Evolutionary conservation across 1,284 basidiomycete species (phyloP).

Genomic region (Microbotryomycetes sp.): DNA sequence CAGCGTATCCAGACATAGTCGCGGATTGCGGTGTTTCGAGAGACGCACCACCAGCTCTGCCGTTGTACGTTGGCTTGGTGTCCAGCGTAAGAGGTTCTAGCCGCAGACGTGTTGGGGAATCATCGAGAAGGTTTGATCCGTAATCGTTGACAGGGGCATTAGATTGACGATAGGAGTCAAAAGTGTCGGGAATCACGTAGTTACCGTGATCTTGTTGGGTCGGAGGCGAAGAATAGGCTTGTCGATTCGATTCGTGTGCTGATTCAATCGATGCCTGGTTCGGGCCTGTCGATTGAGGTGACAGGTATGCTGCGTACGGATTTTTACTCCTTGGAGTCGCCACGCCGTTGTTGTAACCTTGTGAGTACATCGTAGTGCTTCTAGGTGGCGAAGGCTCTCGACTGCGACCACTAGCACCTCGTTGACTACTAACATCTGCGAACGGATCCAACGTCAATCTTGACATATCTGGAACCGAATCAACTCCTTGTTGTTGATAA

Average conservation of each 20-base stretch:
- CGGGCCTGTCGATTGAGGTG: not conserved
- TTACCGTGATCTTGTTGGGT: not conserved
- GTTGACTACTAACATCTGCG: not conserved
- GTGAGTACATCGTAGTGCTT: not conserved
- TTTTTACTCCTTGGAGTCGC: constrained; percentile 3
- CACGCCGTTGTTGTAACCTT: not conserved
- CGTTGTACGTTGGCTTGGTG: not conserved
- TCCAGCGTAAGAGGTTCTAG: not conserved
- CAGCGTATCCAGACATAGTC: not conserved
- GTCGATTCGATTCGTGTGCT: not conserved
- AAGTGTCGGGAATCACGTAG: not conserved
- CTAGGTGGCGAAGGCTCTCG: not conserved
- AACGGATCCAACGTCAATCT: not conserved
- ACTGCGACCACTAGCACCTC: not conserved
- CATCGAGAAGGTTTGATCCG: no score
- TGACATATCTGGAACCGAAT: not conserved
- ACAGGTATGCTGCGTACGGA: constrained; percentile 12
- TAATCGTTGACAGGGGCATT: no score
- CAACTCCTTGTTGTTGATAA: constrained; percentile 2
- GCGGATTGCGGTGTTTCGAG: constrained; percentile 1
- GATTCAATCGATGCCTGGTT: not conserved
- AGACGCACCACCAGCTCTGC: not conserved
- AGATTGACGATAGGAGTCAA: not conserved
- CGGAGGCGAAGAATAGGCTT: not conserved
- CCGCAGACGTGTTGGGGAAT: not conserved